Percentiles rank a stretch among this genome's conserved stretches.
These are phyloP conservation scores for Geotrichum candidum DNA, from an alignment of 1,139 yeast species.

Conservation along the genomic window DNA sequence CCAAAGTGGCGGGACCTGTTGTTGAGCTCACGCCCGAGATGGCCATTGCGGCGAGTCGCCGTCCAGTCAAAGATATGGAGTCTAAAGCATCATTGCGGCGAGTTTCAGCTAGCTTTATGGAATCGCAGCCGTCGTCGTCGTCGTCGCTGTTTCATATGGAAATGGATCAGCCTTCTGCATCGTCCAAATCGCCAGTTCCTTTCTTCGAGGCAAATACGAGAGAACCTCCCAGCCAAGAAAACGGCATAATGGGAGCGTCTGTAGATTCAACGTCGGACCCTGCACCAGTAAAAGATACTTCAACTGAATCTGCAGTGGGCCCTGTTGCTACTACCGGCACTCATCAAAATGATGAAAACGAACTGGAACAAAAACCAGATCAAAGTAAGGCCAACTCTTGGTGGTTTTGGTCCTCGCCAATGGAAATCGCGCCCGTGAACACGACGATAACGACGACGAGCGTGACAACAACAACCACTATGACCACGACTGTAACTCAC, in stretches of 20 bases:
- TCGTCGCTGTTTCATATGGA: not conserved
- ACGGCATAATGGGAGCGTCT: not conserved
- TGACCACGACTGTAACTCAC: constrained; percentile 1
- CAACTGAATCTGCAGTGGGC: not conserved
- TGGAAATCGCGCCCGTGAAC: not conserved
- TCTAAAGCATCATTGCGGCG: not conserved
- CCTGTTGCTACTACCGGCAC: not conserved
- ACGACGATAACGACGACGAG: not conserved
- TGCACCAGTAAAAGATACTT: not conserved
- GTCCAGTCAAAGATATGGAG: not conserved
- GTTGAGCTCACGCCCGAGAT: not conserved
- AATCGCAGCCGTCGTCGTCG: constrained; percentile 1
- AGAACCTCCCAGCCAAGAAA: not conserved
- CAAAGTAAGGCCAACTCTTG: not conserved
- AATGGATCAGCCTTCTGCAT: not conserved
- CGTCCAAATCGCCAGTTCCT: not conserved
- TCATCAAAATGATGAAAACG: not conserved
- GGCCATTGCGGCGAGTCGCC: not conserved
- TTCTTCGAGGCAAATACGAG: not conserved
- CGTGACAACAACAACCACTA: constrained; percentile 5
- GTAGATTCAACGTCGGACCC: not conserved
- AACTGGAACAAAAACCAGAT: not conserved
- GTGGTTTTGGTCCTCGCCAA: not conserved
- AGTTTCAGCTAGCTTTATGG: not conserved
- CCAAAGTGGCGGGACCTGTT: not conserved